Evolutionary conservation across 1,139 yeast species (phyloP), one percentile per base, ranked within the genome.

Genomic region (Lodderomyces parapsilosis): DNA sequence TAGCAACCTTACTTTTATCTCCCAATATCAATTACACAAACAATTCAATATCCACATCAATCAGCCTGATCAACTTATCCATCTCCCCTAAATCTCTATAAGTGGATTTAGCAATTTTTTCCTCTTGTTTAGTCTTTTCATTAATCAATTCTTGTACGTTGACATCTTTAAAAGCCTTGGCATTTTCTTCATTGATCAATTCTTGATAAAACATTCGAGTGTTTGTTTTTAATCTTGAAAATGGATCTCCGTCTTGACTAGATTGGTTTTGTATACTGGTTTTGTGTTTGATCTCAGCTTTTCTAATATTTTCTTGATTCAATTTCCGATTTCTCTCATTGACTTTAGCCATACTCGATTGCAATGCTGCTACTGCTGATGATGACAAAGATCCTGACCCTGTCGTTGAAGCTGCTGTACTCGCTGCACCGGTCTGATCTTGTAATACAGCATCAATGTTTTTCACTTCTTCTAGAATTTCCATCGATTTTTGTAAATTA

Each of bases 171-270:
- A 69, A 53, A 1, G 78, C 78, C 59, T 65, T 68, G 49, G 69
- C 73, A 53, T 73, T 73, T 44, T 73, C 78, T 44, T 65, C 63
- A 43, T 70, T 69, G 25, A 68, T 66, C 46, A 73, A 58, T 48
- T 71, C 76, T 50, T 73, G 75, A 55, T 91, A 90, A 63, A 89
- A 91, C 49, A 89, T 83, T 57, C 87, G 80, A 0, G 97, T 87
- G 47, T 81, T 83, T 0, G 97, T 91, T 60, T 89, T 85, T 57
- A 93, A 76, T 61, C 98, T 79, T 49, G 89, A 82, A 63, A 93
- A 93, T 27, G 99, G 98, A 67, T 93, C 95, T 7, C 85, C 80
- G 18, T 38, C 36, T 17, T 27, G 31, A 19, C 18, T 28, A 2
- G 23, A 18, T 30, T 30, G 33, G 19, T 30, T 30, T 15, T 37